Conservation (phyloP, 768 basidiomycete genomes). For the Strobilomyces echinocephalus region DNA sequence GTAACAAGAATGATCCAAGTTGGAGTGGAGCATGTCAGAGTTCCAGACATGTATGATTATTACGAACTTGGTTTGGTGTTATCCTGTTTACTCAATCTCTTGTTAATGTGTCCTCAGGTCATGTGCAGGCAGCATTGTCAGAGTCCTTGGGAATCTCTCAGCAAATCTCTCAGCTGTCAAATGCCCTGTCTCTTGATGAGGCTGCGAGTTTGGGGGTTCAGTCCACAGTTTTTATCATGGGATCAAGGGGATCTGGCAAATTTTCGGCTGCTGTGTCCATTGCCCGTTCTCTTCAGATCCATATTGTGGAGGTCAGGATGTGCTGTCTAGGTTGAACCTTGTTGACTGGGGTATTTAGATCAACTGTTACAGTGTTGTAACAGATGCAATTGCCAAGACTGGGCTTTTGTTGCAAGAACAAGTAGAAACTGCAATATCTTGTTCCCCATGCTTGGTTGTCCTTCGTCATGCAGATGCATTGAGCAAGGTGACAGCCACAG, state of each 20-base stretch:
- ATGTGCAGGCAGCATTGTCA: background rate
- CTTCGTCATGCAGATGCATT: conserved; percentile 80
- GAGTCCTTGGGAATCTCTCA: conserved; percentile 32
- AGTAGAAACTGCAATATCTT: conserved; percentile 71
- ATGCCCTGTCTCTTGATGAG: conserved; percentile 53
- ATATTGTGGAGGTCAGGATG: conserved; percentile 63
- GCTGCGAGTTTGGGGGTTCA: conserved; percentile 59
- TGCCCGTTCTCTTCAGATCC: conserved; percentile 64
- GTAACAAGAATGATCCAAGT: conserved; percentile 74
- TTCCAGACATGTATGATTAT: conserved; percentile 51
- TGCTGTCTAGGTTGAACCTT: background rate
- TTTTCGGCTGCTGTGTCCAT: conserved; percentile 55
- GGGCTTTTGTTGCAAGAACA: conserved; percentile 66
- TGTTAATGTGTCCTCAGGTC: conserved; percentile 18
- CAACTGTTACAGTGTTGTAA: conserved; percentile 79
- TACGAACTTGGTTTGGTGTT: conserved; percentile 44
- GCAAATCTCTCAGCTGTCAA: conserved; percentile 53
- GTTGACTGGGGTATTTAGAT: conserved; percentile 44
- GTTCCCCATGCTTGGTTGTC: conserved; percentile 81
- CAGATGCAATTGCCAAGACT: conserved; percentile 72
- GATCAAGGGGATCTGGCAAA: conserved; percentile 80
- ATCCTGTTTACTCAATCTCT: background rate
- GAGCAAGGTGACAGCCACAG: conserved; percentile 52
- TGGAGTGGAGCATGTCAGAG: conserved; percentile 65
- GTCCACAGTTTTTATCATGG: conserved; percentile 72